Percentiles rank a stretch among this genome's conserved stretches.
These are phyloP conservation scores for Syzygium malaccense DNA, from an alignment of 441 rosid species.

Conservation along the genomic window DNA sequence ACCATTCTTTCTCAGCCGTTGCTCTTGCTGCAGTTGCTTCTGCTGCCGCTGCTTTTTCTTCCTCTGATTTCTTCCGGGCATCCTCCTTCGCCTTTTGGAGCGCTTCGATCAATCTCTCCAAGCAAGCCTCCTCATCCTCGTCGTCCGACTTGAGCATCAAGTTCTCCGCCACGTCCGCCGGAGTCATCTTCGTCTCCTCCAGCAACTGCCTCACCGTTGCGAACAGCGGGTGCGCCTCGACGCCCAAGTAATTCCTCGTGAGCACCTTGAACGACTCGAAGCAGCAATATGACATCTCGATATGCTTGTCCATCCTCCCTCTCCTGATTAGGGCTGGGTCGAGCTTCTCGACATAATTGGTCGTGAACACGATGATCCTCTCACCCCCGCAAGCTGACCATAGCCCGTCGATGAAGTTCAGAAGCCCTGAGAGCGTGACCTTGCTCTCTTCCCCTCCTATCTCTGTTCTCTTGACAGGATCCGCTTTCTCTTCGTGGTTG, in stretches of 20 bases:
- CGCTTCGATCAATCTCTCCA: not conserved
- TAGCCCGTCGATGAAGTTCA: not conserved
- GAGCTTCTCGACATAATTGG: not conserved
- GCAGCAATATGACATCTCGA: not conserved
- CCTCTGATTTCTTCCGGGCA: not conserved
- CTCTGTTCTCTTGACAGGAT: not conserved
- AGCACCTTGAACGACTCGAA: not conserved
- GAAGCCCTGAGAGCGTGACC: not conserved
- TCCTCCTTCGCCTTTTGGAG: not conserved
- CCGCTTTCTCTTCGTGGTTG: not conserved
- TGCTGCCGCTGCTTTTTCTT: not conserved
- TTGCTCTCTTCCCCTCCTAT: not conserved
- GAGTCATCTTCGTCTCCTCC: not conserved
- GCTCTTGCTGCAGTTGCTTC: not conserved
- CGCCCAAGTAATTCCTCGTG: not conserved
- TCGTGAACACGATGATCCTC: not conserved
- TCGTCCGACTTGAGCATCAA: not conserved
- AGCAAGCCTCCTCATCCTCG: not conserved
- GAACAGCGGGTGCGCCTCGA: not conserved
- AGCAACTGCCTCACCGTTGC: not conserved
- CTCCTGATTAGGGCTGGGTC: not conserved
- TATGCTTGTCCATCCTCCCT: not conserved
- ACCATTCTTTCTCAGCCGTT: not conserved
- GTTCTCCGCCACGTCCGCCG: not conserved
- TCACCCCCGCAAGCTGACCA: slow-evolving; percentile 1